These are phyloP conservation scores for Aegle marmelos DNA, from an alignment of 345 rosid genomes.

Conservation along the genomic window DNA sequence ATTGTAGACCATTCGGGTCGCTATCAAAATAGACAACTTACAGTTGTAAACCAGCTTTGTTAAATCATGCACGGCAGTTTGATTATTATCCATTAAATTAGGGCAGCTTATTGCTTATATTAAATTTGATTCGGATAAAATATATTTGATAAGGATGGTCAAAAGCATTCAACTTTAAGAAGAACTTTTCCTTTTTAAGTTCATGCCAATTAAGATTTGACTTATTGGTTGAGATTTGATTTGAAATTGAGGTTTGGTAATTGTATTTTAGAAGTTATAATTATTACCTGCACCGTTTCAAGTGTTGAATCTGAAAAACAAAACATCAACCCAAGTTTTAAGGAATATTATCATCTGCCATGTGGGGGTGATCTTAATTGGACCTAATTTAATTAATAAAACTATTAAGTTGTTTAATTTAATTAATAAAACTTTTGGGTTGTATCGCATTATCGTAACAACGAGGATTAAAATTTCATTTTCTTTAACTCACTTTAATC, in stretches of 20 bases:
- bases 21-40: neutral
- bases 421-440: conserved; percentile 12
- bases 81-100: neutral
- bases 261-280: no score
- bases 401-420: conserved; percentile 17
- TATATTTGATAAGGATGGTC: neutral
- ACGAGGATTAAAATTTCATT: neutral
- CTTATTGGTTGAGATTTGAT: no score
- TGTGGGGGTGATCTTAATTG: neutral
- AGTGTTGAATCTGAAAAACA: neutral
- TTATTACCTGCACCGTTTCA: neutral
- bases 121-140: neutral
- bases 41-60: neutral
- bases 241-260: no score
- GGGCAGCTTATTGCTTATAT: neutral
- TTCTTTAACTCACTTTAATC: conserved; percentile 18
- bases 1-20: neutral
- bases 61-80: neutral
- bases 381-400: neutral
- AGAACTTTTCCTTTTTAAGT: neutral
- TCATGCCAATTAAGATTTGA: no score
- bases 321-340: neutral
- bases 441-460: conserved; percentile 31
- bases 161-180: neutral
- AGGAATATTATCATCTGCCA: no score